A percentile compares a stretch with the other conserved stretches of the same genome.
Conservation (phyloP, 805 yeast genomes). For the Candida maltosa region DNA sequence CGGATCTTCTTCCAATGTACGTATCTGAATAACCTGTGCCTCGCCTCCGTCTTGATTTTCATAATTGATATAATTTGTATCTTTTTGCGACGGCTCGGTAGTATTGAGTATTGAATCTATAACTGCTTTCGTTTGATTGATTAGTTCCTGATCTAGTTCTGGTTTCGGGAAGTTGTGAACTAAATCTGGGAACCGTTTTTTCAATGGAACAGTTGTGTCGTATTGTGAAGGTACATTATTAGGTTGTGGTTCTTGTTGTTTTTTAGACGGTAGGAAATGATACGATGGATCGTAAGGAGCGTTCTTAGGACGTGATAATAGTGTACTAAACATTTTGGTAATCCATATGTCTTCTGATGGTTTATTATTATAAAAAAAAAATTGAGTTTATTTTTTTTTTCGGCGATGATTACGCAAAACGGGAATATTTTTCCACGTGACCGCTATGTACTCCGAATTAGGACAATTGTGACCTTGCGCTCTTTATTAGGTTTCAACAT, state of each 20-base stretch:
- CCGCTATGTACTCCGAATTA: too few relatives aligned
- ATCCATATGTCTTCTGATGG: too few relatives aligned
- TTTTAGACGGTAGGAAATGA: background rate
- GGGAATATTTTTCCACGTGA: too few relatives aligned
- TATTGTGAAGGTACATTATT: conserved; percentile 44
- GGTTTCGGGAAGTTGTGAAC: conserved; percentile 38
- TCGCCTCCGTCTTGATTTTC: conserved; percentile 14
- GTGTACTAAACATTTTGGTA: conserved; percentile 33
- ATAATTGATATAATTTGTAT: conserved; percentile 18
- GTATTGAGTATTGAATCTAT: conserved; percentile 49
- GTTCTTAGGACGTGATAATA: conserved; percentile 31
- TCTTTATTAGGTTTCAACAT: too few relatives aligned
- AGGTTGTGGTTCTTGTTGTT: conserved; percentile 6
- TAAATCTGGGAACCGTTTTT: conserved; percentile 36
- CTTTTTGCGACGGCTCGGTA: conserved; percentile 39
- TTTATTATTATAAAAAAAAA: too few relatives aligned
- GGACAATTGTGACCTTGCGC: too few relatives aligned
- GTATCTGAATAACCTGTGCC: conserved; percentile 50
- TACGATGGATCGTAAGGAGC: conserved; percentile 12
- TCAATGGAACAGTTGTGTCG: conserved; percentile 59
- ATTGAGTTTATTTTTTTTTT: too few relatives aligned
- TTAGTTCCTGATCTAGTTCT: conserved; percentile 41
- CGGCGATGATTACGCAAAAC: too few relatives aligned
- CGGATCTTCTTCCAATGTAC: conserved; percentile 74
- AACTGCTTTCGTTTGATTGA: conserved; percentile 55